These are phyloP conservation scores for Xylariaceae sp. DNA, from an alignment of 2,329 filamentous ascomycete species.

Conservation along the genomic window DNA sequence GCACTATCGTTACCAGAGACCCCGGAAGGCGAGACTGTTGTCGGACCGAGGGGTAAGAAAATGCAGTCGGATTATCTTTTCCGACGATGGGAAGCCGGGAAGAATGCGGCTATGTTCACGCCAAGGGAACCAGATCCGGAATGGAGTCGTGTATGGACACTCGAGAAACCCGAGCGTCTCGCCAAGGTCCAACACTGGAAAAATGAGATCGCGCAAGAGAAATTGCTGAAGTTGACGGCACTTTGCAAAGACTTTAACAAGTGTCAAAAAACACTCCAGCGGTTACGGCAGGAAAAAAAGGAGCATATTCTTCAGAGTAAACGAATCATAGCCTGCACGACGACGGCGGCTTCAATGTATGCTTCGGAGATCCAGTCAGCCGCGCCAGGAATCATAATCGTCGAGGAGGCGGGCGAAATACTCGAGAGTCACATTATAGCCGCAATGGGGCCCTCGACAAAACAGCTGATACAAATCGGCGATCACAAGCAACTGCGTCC, in stretches of 20 bases:
- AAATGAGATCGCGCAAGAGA: constrained; percentile 46
- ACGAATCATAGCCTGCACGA: constrained; percentile 66
- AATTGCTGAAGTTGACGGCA: constrained; percentile 39
- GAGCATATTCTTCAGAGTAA: constrained; percentile 46
- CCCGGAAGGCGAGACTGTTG: constrained; percentile 42
- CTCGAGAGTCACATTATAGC: constrained; percentile 64
- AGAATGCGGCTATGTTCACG: constrained; percentile 43
- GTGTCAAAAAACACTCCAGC: constrained; percentile 39
- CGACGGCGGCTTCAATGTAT: constrained; percentile 64
- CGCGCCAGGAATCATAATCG: constrained; percentile 56
- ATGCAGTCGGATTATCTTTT: constrained; percentile 49
- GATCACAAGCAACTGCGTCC: constrained; percentile 71
- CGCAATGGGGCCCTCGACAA: constrained; percentile 42
- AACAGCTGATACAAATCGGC: constrained; percentile 64
- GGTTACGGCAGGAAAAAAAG: constrained; percentile 42
- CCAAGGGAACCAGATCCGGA: constrained; percentile 25
- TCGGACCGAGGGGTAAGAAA: constrained; percentile 44
- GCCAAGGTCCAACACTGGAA: constrained; percentile 42
- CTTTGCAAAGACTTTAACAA: constrained; percentile 41
- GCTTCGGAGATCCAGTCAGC: constrained; percentile 49
- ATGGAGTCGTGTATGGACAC: constrained; percentile 47
- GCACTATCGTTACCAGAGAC: constrained; percentile 51
- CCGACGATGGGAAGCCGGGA: constrained; percentile 47
- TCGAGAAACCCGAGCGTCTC: constrained; percentile 38
- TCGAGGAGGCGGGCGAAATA: constrained; percentile 72